Percentiles rank a stretch among this genome's conserved stretches.
Evolutionary conservation across 106 monocot species (phyloP).

Genomic region (Dendrobium officinale): DNA sequence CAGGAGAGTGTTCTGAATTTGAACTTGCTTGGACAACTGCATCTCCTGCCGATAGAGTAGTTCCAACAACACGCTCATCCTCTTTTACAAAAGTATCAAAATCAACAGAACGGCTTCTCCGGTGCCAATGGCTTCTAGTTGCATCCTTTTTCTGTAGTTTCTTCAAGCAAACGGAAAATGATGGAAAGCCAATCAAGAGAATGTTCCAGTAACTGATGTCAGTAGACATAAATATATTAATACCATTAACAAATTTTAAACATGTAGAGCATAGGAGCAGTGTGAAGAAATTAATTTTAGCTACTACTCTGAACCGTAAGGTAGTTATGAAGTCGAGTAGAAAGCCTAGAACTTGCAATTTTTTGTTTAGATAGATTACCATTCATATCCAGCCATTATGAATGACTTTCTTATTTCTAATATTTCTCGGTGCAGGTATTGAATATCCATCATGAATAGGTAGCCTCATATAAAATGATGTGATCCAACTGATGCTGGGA

Average conservation of each 20-base stretch:
- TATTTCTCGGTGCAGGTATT: too few species aligned
- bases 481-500: too few species aligned
- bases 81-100: constrained; percentile 18
- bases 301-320: not conserved
- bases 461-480: too few species aligned
- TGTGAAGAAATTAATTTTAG: not conserved
- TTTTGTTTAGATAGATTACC: too few species aligned
- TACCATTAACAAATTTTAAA: not conserved
- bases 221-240: too few species aligned
- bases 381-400: too few species aligned
- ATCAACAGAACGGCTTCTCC: constrained; percentile 29
- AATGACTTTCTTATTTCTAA: too few species aligned
- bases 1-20: constrained; percentile 25
- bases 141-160: constrained; percentile 31
- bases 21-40: constrained; percentile 20
- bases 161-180: not conserved
- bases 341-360: too few species aligned
- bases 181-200: not conserved
- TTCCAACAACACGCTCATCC: constrained; percentile 8
- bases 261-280: not conserved
- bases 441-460: too few species aligned
- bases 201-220: too few species aligned
- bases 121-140: constrained; percentile 17
- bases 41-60: constrained; percentile 12
- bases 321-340: too few species aligned